A percentile compares a stretch with the other conserved stretches of the same genome.
phyloP scores from a whole-genome alignment of 371 early-diverging fungal genomes.

The Rhizopus arrhizus region DNA sequence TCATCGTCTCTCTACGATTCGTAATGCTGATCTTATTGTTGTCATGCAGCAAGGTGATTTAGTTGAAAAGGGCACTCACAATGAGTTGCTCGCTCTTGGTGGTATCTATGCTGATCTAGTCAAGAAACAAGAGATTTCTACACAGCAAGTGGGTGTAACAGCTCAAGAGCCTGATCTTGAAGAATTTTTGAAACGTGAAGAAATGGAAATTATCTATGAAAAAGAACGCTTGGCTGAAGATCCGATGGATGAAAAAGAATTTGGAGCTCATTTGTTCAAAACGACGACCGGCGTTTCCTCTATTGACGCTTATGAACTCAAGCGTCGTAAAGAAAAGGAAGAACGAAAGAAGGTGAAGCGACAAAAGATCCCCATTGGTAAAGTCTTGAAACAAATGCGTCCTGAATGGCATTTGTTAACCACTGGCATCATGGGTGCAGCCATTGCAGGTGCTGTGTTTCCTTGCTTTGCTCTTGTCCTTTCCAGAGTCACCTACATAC shows the following conservation, averaged over 20 bases:
- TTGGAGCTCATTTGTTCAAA: conserved; percentile 22
- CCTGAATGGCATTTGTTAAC: conserved; percentile 42
- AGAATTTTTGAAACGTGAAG: conserved; percentile 5
- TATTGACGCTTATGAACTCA: conserved; percentile 42
- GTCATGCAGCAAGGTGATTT: conserved; percentile 75
- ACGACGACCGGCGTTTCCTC: conserved; percentile 30
- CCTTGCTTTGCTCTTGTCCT: conserved; percentile 51
- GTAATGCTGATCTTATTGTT: conserved; percentile 82
- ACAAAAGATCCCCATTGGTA: conserved; percentile 50
- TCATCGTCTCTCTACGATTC: conserved; percentile 82
- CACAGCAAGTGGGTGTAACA: background rate
- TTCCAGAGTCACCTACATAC: conserved; percentile 38
- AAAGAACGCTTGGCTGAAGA: conserved; percentile 16
- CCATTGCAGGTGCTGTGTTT: conserved; percentile 61
- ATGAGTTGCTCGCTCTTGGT: conserved; percentile 54
- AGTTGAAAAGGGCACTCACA: conserved; percentile 75
- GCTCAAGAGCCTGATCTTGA: conserved; percentile 6
- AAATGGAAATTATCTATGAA: conserved; percentile 33
- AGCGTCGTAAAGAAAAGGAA: conserved; percentile 45
- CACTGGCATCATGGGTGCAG: conserved; percentile 46
- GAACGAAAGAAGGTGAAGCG: conserved; percentile 36
- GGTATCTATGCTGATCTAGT: conserved; percentile 63
- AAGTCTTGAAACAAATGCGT: conserved; percentile 37
- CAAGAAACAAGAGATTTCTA: conserved; percentile 50
- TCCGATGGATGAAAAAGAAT: conserved; percentile 20